A percentile compares a stretch with the other conserved stretches of the same genome.
Conservation (phyloP, 2,329 filamentous ascomycete genomes). For the Exophiala lecanii-corni region DNA sequence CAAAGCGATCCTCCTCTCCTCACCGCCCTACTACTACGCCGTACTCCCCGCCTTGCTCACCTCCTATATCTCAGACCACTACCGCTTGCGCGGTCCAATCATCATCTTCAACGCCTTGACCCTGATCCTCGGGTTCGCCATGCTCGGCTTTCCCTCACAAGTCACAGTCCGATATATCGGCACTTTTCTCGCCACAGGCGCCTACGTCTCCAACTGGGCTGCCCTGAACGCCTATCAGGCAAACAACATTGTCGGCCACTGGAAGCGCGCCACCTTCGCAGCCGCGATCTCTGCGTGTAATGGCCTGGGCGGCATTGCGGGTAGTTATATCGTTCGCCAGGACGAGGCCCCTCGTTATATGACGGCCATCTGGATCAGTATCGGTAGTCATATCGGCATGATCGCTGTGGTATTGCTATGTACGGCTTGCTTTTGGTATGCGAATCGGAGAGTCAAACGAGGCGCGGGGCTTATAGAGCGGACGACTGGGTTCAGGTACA, state of each 20-base stretch:
- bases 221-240: conserved; percentile 60
- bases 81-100: conserved; percentile 56
- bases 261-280: conserved; percentile 58
- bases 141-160: conserved; percentile 58
- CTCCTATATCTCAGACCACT: conserved; percentile 58
- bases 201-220: conserved; percentile 66
- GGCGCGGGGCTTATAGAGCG: conserved; percentile 22
- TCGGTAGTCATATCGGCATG: conserved; percentile 41
- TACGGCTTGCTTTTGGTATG: conserved; percentile 23
- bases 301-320: conserved; percentile 60
- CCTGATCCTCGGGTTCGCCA: conserved; percentile 59
- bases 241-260: conserved; percentile 61
- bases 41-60: conserved; percentile 60
- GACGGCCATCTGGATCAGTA: conserved; percentile 64
- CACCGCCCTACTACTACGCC: conserved; percentile 65
- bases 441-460: conserved; percentile 17
- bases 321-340: conserved; percentile 60
- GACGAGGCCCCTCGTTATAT: conserved; percentile 58
- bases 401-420: conserved; percentile 21
- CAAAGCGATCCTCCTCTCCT: conserved; percentile 57
- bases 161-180: conserved; percentile 61
- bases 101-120: conserved; percentile 62
- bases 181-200: conserved; percentile 62
- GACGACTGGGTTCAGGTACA: conserved; percentile 23
- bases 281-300: conserved; percentile 58